Evolutionary conservation across 106 monocot species (phyloP), one percentile per base, ranked within the genome.

Genomic region (Allium fistulosum): DNA sequence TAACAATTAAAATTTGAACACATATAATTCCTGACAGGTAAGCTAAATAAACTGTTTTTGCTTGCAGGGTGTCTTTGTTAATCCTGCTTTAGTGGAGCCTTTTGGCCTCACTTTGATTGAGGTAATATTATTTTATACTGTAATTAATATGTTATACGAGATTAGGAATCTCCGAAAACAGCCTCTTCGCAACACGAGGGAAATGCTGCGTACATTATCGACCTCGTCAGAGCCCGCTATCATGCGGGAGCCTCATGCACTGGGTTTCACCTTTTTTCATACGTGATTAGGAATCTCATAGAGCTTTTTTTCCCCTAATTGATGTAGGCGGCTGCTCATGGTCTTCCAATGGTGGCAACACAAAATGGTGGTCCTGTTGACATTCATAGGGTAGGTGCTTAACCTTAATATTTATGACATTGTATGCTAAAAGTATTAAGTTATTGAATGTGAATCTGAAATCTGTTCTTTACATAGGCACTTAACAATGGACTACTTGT

Each of bases 351-450:
- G 86, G 96, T 96, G 48, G 96, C 96, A 0, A 96, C 96, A 18
- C 81, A 84, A 59, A 96, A 96, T 61, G 96, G 96, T 46, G 96
- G 96, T 58, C 96, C 96, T 10, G 96, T 92, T n/a, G 96, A 96
- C 74, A 96, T 96, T 75, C 76, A 82, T 46, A 78, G 78, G 78
- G 96, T 96, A 88, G 78, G 96, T 96, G 86, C 22, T 22, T 22
- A 22, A 22, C 22, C 53, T 12, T 55, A 55, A 55, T 55, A 55
- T 55, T 55, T 55, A 55, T 37, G 26, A n/a, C 37, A 37, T 37
- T 37, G 48, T 58, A 15, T 72, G 49, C 7, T 28, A 37, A 37
- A 37, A 1, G 37, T 4, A 37, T 1, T 4, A 2, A 2, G 37
- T 37, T 37, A 5, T 1, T 1, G 37, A 1, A 37, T 37, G 37